phyloP scores from a whole-genome alignment of 1,284 basidiomycete species.

The Naganishia sp. region DNA sequence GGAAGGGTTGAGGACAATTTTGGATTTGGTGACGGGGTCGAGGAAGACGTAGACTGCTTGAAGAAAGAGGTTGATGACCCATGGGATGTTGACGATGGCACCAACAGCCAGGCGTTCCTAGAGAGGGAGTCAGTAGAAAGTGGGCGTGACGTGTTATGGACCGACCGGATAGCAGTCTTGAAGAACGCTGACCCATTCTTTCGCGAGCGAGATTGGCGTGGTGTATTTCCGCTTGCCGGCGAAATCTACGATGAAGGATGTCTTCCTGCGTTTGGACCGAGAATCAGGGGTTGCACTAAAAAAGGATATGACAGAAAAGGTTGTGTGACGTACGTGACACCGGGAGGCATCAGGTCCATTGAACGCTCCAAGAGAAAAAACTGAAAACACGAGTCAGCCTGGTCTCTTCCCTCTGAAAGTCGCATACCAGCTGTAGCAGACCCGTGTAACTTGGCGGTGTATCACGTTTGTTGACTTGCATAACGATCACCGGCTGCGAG shows the following conservation, averaged over 20 bases:
- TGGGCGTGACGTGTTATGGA: background rate
- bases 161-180: conserved; percentile 33
- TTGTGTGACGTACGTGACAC: conserved; percentile 41
- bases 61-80: conserved; percentile 45
- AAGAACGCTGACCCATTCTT: conserved; percentile 30
- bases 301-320: background rate
- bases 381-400: conserved; percentile 25
- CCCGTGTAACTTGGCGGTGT: conserved; percentile 29
- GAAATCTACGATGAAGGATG: conserved; percentile 47
- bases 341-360: conserved; percentile 45
- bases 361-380: conserved; percentile 49
- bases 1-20: conserved; percentile 28
- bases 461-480: conserved; percentile 28
- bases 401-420: background rate
- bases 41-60: conserved; percentile 51
- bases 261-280: conserved; percentile 33
- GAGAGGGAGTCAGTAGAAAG: conserved; percentile 40
- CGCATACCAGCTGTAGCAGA: conserved; percentile 31
- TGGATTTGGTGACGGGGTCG: conserved; percentile 38
- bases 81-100: conserved; percentile 45
- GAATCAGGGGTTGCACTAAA: background rate
- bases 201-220: conserved; percentile 29
- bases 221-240: conserved; percentile 46
- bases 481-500: conserved; percentile 32
- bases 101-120: conserved; percentile 44